These are phyloP conservation scores for Acanthamoeba triangularis DNA, from an alignment of 208 protist species.

Conservation along the genomic window DNA sequence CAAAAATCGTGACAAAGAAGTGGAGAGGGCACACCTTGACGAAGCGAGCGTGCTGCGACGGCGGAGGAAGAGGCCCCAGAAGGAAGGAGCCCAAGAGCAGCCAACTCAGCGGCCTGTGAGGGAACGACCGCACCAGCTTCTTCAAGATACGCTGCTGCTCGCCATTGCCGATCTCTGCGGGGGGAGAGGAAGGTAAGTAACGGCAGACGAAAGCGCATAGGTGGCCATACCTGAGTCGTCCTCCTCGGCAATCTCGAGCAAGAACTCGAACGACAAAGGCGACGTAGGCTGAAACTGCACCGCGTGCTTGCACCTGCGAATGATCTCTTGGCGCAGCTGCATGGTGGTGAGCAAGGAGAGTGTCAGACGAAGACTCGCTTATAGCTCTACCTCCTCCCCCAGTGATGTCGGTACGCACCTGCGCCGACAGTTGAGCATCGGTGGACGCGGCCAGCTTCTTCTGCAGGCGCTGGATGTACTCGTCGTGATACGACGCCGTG, in stretches of 20 bases:
- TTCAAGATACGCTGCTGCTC: constrained; percentile 23
- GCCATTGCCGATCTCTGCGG: neutral
- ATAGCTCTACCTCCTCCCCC: too few species aligned
- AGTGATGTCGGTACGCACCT: neutral
- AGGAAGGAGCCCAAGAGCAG: constrained; percentile 18
- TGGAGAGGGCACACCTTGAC: neutral
- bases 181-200: neutral
- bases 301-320: neutral
- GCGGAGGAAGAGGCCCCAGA: constrained; percentile 14
- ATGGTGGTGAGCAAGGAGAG: neutral
- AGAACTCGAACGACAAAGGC: neutral
- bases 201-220: neutral
- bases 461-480: constrained; percentile 33
- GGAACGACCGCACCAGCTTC: constrained; percentile 47
- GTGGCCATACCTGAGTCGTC: neutral
- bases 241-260: constrained; percentile 35
- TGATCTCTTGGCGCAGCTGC: constrained; percentile 40
- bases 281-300: neutral
- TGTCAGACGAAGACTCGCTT: neutral
- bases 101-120: constrained; percentile 32
- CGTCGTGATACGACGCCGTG: constrained; percentile 16
- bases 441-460: neutral
- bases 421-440: neutral
- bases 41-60: constrained; percentile 4
- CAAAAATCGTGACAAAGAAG: neutral